These are phyloP conservation scores for Flaveria ramosissima DNA, from an alignment of 129 eudicot species.

Conservation along the genomic window DNA sequence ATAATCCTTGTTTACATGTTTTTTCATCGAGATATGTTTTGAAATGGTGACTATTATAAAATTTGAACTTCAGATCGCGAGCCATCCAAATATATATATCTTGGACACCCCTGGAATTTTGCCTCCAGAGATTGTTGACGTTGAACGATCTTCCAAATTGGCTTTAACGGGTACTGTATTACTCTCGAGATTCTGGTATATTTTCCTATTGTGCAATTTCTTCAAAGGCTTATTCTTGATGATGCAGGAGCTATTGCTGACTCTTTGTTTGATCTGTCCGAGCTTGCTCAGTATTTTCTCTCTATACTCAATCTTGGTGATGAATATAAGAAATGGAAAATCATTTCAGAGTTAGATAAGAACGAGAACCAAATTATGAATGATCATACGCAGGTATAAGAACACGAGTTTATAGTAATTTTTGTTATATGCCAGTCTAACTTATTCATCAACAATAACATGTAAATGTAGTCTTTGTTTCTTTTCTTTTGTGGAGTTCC, in stretches of 20 bases:
- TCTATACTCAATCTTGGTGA: conserved; percentile 51
- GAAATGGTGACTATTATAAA: not conserved
- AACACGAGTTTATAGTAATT: not conserved
- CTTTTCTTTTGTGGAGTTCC: no score
- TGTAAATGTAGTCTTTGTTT: not conserved
- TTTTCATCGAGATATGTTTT: not conserved
- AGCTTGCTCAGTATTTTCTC: conserved; percentile 68
- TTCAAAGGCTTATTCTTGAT: not conserved
- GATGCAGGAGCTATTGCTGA: conserved; percentile 67
- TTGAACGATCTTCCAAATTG: conserved; percentile 59
- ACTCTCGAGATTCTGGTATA: not conserved
- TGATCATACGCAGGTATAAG: conserved; percentile 79
- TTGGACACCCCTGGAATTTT: conserved; percentile 88
- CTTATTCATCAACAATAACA: not conserved
- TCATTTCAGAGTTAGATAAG: conserved; percentile 31
- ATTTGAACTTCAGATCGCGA: conserved; percentile 63
- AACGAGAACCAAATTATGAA: conserved; percentile 38
- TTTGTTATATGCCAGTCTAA: not conserved
- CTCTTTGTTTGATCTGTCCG: conserved; percentile 51
- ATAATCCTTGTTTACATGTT: conserved; percentile 16
- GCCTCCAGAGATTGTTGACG: conserved; percentile 66
- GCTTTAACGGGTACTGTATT: conserved; percentile 69
- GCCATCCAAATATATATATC: conserved; percentile 81
- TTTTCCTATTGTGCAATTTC: not conserved
- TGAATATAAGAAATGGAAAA: conserved; percentile 72